Percentiles rank a stretch among this genome's conserved stretches.
phyloP scores from a whole-genome alignment of 805 yeast species.

The Candida lessepsii region DNA sequence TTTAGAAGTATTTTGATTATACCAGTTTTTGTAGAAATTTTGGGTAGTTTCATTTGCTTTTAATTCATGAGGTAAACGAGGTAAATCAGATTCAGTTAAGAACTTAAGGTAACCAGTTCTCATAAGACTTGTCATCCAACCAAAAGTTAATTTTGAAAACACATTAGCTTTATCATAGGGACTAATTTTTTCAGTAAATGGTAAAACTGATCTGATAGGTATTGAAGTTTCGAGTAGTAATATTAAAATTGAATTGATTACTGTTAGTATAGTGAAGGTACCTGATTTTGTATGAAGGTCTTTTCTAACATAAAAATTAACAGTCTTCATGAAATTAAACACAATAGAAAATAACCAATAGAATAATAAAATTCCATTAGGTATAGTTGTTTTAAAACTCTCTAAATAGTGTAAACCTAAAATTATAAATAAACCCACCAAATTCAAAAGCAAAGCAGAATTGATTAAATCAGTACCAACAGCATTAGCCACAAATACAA shows the following conservation, averaged over 20 bases:
- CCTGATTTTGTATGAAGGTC: conserved; percentile 20
- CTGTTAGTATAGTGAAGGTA: conserved; percentile 28
- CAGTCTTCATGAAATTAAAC: conserved; percentile 45
- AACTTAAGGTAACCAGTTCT: conserved; percentile 66
- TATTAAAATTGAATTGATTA: conserved; percentile 41
- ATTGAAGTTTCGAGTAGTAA: conserved; percentile 43
- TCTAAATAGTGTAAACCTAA: conserved; percentile 66
- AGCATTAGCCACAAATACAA: conserved; percentile 17
- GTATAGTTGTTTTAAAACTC: conserved; percentile 59
- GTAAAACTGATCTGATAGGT: conserved; percentile 30
- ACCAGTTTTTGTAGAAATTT: conserved; percentile 61
- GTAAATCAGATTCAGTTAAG: conserved; percentile 64
- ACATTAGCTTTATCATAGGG: conserved; percentile 64
- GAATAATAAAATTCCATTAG: conserved; percentile 66
- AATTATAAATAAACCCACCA: conserved; percentile 50
- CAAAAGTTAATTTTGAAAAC: conserved; percentile 73
- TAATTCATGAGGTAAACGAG: conserved; percentile 69
- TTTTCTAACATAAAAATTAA: conserved; percentile 40
- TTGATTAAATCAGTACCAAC: conserved; percentile 23
- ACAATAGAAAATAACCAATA: conserved; percentile 69
- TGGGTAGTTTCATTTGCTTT: conserved; percentile 53
- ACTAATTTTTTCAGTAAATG: conserved; percentile 22
- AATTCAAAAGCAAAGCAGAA: conserved; percentile 25
- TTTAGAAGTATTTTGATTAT: conserved; percentile 39
- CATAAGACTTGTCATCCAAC: conserved; percentile 91